phyloP scores from a whole-genome alignment of 2,329 filamentous ascomycete species.

The Microsporum ferrugineum region DNA sequence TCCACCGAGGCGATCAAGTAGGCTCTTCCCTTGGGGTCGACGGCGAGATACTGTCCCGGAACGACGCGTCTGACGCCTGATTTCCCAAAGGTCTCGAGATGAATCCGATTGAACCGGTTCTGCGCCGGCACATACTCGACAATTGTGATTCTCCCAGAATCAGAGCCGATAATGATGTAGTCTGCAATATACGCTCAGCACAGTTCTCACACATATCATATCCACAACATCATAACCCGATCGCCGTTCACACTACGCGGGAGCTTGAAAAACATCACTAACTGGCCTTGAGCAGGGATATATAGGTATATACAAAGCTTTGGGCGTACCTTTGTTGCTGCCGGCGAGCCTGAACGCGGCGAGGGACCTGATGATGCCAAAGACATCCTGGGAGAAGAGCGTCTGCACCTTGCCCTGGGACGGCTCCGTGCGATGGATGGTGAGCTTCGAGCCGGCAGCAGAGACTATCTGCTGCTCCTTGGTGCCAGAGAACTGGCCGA shows the following conservation, averaged over 20 bases:
- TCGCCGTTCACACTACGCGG: conserved; percentile 38
- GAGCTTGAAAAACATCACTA: conserved; percentile 59
- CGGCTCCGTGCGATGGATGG: conserved; percentile 75
- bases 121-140: conserved; percentile 79
- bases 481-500: conserved; percentile 90
- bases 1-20: conserved; percentile 89
- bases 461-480: conserved; percentile 97
- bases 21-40: conserved; percentile 89
- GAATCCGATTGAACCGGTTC: conserved; percentile 78
- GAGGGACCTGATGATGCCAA: conserved; percentile 85
- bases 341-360: conserved; percentile 85
- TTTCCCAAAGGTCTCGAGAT: conserved; percentile 96
- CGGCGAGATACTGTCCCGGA: conserved; percentile 89
- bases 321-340: conserved; percentile 77
- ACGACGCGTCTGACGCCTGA: conserved; percentile 88
- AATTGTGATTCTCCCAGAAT: conserved; percentile 89
- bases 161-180: conserved; percentile 88
- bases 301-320: conserved; percentile 7
- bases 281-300: conserved; percentile 36
- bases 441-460: conserved; percentile 79
- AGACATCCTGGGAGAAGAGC: conserved; percentile 82
- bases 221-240: background rate
- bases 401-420: conserved; percentile 76
- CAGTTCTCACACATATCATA: conserved; percentile 19
- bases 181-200: conserved; percentile 50